Evolutionary conservation across 805 yeast species (phyloP), one percentile per base, ranked within the genome.

Genomic region (Metschnikowia matae): DNA sequence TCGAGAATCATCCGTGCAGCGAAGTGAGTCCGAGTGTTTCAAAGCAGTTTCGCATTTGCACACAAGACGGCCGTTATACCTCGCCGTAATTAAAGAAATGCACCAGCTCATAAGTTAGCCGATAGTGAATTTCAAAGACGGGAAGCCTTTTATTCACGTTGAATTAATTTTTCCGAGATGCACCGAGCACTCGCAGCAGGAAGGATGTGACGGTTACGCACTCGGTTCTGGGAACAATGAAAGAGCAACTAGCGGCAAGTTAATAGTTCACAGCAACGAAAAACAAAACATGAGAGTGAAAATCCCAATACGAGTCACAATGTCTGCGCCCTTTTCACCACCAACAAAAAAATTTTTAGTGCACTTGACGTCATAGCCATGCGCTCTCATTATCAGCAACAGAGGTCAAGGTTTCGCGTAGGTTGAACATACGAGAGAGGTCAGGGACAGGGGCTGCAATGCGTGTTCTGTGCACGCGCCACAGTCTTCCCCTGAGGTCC

Each of bases 401-500:
- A 39, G 11, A 8, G 29, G 31, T 21, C 26, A 8, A 17, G 31
- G 31, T n/a, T 39, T 39, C 41, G 41, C 41, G 41, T 23, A 39
- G 41, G 32, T 21, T 10, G 20, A 18, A 29, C 43, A 26, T 37
- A 37, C 40, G 40, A 20, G 23, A 26, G 26, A 23, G 20, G 34
- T 29, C 33, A 40, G 43, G 43, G 21, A 40, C 43, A 26, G 43
- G 43, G 43, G 43, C 15, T 40, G 43, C 43, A 40, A 15, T 40
- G 43, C 43, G 20, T 40, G 21, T 15, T 15, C 33, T 40, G 43
- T 29, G 43, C 43, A 40, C 21, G 34, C 23, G n/a, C 31, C 34
- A 40, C 26, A 6, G 20, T 26, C 33, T 40, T 40, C 43, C 21
- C 43, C 34, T 40, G 43, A 15, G 33, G 43, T 26, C 14, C n/a